Conservation (phyloP, 768 basidiomycete species). For the Trametes cinnabarina region DNA sequence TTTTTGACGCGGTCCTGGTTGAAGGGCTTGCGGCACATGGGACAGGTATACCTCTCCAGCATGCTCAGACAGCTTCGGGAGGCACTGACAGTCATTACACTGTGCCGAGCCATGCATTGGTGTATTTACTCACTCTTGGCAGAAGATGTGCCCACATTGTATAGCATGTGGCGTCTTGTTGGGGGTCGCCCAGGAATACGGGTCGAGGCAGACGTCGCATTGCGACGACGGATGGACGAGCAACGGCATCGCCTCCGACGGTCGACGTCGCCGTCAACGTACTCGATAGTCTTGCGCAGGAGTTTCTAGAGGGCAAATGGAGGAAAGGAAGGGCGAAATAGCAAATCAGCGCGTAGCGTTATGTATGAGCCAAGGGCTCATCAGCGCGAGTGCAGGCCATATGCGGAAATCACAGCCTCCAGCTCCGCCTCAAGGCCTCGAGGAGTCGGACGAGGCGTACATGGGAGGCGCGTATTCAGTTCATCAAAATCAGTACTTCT, state of each 20-base stretch:
- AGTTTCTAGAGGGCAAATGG: neutral
- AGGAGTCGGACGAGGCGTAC: too few species aligned
- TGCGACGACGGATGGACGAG: constrained; percentile 67
- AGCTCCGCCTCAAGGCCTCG: constrained; percentile 1
- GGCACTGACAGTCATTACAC: too few species aligned
- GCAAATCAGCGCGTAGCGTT: too few species aligned
- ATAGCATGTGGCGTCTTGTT: constrained; percentile 64
- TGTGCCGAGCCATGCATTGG: too few species aligned
- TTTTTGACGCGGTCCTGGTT: constrained; percentile 57
- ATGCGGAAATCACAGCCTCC: constrained; percentile 8
- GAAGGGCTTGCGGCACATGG: constrained; percentile 65
- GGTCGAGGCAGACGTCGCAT: constrained; percentile 75
- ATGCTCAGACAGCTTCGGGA: constrained; percentile 52
- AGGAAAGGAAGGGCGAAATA: neutral
- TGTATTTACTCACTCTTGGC: constrained; percentile 26
- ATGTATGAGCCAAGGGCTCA: constrained; percentile 10
- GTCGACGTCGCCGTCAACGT: neutral
- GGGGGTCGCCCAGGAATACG: constrained; percentile 52
- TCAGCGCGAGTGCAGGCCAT: constrained; percentile 5
- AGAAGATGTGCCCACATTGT: constrained; percentile 77
- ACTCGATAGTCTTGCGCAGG: neutral
- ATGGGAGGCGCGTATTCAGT: too few species aligned
- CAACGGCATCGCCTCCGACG: constrained; percentile 39
- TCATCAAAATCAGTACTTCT: too few species aligned
- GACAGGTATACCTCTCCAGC: constrained; percentile 53